Conservation (phyloP, 805 yeast genomes). For the Sugiyamaella floridensis region DNA sequence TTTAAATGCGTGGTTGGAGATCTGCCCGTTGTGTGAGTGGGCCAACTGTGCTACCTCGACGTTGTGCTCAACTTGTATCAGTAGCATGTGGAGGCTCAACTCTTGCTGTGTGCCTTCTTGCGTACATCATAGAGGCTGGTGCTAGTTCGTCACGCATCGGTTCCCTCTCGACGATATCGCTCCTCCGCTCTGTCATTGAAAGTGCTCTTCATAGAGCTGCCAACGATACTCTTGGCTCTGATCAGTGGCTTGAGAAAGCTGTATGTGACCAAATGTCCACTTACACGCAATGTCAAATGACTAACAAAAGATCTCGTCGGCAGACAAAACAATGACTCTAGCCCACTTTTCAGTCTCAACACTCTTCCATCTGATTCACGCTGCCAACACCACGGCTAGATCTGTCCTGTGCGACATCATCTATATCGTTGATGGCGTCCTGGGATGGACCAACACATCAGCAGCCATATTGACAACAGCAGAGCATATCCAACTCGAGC, state of each 20-base stretch:
- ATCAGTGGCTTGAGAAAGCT: slow-evolving; percentile 17
- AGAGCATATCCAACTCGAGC: slow-evolving; percentile 24
- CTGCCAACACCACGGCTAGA: slow-evolving; percentile 20
- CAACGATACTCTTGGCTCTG: slow-evolving; percentile 26
- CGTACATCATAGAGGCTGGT: slow-evolving; percentile 24
- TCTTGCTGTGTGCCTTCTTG: slow-evolving; percentile 25
- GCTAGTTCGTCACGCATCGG: slow-evolving; percentile 24
- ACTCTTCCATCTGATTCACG: slow-evolving; percentile 24
- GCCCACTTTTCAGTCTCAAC: slow-evolving; percentile 26
- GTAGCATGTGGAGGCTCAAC: slow-evolving; percentile 23
- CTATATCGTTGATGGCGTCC: slow-evolving; percentile 26
- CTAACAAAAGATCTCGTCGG: slow-evolving; percentile 11
- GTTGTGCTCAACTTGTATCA: slow-evolving; percentile 24
- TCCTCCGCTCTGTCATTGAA: slow-evolving; percentile 25
- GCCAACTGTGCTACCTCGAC: slow-evolving; percentile 18
- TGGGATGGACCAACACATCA: slow-evolving; percentile 30
- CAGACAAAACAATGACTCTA: slow-evolving; percentile 22
- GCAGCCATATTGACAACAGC: slow-evolving; percentile 26
- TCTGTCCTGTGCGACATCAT: slow-evolving; percentile 26
- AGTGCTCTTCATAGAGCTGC: slow-evolving; percentile 25
- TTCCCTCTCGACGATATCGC: slow-evolving; percentile 23
- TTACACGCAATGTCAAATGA: background rate
- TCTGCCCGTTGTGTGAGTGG: background rate
- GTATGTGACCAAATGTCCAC: background rate
- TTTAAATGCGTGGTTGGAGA: background rate